Base-by-base conservation (phyloP, 106 monocot species). In the Posidonia australis region DNA sequence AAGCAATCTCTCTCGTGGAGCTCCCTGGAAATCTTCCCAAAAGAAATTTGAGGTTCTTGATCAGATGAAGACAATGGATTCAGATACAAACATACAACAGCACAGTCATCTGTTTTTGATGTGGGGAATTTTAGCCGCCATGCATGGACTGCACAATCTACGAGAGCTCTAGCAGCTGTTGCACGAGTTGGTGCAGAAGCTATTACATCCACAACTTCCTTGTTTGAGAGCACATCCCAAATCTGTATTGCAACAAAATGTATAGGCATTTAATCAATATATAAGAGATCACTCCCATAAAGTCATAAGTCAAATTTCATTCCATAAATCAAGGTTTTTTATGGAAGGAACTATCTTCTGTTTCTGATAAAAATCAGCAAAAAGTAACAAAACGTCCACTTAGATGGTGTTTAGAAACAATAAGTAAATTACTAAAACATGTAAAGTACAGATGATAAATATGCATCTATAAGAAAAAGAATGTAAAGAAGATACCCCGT, bases 151-250 rank as follows among this genome's bases (percentile, higher is more conserved):
- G 90, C 90, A 58, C 80, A 76, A 54, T 90, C 90, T 49, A 90
- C 86, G 9, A 90, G 64, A 63, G 86, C 86, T 67, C 90, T 80
- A 14, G 90, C 86, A 41, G 90, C 90, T 16, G 80, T 81, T 49
- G 86, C 54, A 10, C 73, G 80, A 58, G 76, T 72, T 53, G 90
- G 90, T 27, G 90, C 90, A 54, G 77, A 67, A 10, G 77, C 73
- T 13, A 90, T 61, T 31, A 86, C 70, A 44, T 83, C 86, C 58
- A 86, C 86, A n/a, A 81, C 90, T 70, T 90, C 90, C 73, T 86
- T 78, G 65, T 90, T 90, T 32, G 86, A 83, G 23, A 90, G 83
- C 61, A 86, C 90, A 81, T 90, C 90, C 90, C 90, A 90, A 23
- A 90, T 64, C 89, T 90, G 61, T 12, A 62, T 19, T 62, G 11